A percentile compares a stretch with the other conserved stretches of the same genome.
Conservation (phyloP, 306 rosid genomes). For the Castanea crenata region DNA sequence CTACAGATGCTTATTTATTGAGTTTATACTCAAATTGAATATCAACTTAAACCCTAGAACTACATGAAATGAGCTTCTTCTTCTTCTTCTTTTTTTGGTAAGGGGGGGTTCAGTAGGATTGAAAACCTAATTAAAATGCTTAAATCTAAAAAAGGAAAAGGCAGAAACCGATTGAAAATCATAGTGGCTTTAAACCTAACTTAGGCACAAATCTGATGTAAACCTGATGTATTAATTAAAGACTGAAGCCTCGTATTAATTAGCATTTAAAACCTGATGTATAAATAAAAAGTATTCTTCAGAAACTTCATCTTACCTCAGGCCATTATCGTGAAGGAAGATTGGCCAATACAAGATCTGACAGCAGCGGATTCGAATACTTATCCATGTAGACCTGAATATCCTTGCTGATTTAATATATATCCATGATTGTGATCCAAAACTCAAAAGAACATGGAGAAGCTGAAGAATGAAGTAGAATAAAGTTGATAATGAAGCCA, state of each 20-base stretch:
- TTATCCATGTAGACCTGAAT: constrained; percentile 59
- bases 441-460: constrained; percentile 39
- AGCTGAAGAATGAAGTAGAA: constrained; percentile 63
- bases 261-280: constrained; percentile 20
- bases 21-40: neutral
- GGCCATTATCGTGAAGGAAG: constrained; percentile 68
- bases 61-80: too few species aligned
- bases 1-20: too few species aligned
- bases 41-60: neutral
- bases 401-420: constrained; percentile 39
- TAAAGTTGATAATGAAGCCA: constrained; percentile 70
- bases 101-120: neutral
- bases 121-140: neutral
- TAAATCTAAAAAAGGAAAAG: neutral
- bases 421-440: constrained; percentile 57
- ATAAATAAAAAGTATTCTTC: constrained; percentile 12
- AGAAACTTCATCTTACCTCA: constrained; percentile 49
- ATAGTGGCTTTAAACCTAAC: neutral
- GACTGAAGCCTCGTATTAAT: constrained; percentile 1
- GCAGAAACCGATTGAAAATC: neutral
- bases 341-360: constrained; percentile 95
- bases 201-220: neutral
- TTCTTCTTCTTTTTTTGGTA: neutral
- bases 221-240: constrained; percentile 16
- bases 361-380: constrained; percentile 61